Base-by-base conservation (phyloP, 306 rosid genomes). In the Cucurbita moschata region DNA sequence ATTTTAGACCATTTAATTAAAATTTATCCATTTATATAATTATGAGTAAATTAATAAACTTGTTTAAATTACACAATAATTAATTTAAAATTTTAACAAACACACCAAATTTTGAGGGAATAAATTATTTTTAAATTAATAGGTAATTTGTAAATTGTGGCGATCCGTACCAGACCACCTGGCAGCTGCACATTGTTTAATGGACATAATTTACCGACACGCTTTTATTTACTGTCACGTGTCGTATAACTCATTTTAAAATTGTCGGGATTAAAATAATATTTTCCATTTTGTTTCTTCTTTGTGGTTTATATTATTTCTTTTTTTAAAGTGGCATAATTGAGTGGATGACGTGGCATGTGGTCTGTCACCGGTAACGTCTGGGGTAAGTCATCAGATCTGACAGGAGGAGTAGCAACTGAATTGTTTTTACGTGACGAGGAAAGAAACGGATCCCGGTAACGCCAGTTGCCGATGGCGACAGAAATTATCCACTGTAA, bases 361-460 rank as follows among this genome's bases (percentile, higher is more conserved):
- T 49, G 42, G 60, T 70, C 35, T 15, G 58, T 70, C 59, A 70
- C 74, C 47, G 60, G 73, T 43, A 78, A 61, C 82, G 76, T 86
- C 84, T 79, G 70, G 55, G 71, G 75, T 67, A 83, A 86, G 87
- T 80, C 76, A 81, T 68, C 87, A 81, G 82, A 76, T 0, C 8
- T 83, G 76, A 71, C 84, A 85, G 60, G 51, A n/a, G 16, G 52
- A 56, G n/a, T 35, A 51, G 57, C 54, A 68, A 68, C 57, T 68
- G 54, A 66, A 66, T 68, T 68, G 57, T 68, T 68, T 70, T 70
- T 70, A 70, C 58, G 55, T 15, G 58, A 70, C 60, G 44, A 50
- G 60, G 60, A 70, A 30, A 30, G 44, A 70, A 70, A 70, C 60
- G 60, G 60, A 70, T 70, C 74, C 60, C 74, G 59, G 74, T 14